Percentiles rank a stretch among this genome's conserved stretches.
phyloP scores from a whole-genome alignment of 768 basidiomycete species.

The Hortiboletus flavorubellus region DNA sequence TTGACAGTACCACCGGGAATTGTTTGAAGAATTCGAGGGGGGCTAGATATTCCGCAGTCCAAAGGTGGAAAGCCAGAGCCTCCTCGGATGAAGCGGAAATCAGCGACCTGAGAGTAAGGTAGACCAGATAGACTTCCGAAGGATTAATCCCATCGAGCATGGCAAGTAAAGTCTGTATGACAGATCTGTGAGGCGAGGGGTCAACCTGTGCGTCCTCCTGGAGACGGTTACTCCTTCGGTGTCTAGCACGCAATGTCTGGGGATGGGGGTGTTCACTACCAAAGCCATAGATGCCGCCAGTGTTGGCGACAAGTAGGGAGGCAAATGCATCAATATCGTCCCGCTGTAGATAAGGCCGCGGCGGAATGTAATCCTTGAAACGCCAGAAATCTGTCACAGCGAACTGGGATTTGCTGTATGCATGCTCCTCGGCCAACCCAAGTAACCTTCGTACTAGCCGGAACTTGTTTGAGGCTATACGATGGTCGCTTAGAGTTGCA shows the following conservation, averaged over 20 bases:
- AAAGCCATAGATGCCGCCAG: slow-evolving; percentile 62
- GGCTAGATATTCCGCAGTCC: slow-evolving; percentile 39
- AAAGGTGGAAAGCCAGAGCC: slow-evolving; percentile 25
- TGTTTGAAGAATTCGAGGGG: slow-evolving; percentile 49
- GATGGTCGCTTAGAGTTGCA: slow-evolving; percentile 52
- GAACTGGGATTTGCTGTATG: slow-evolving; percentile 46
- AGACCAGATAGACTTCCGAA: slow-evolving; percentile 53
- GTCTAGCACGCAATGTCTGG: slow-evolving; percentile 43
- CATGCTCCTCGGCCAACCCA: slow-evolving; percentile 40
- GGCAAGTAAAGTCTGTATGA: slow-evolving; percentile 50
- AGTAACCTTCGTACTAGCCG: slow-evolving; percentile 65
- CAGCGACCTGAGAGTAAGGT: slow-evolving; percentile 60
- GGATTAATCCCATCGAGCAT: slow-evolving; percentile 56
- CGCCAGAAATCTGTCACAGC: slow-evolving; percentile 74
- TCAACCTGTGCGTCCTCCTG: slow-evolving; percentile 21
- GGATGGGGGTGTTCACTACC: slow-evolving; percentile 45
- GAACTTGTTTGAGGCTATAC: slow-evolving; percentile 74
- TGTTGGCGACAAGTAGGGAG: slow-evolving; percentile 53
- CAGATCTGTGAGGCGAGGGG: slow-evolving; percentile 43
- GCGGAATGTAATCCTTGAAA: slow-evolving; percentile 73
- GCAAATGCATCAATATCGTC: slow-evolving; percentile 75
- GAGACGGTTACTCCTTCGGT: slow-evolving; percentile 10
- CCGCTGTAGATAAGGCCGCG: slow-evolving; percentile 47
- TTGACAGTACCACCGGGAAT: slow-evolving; percentile 39
- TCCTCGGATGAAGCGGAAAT: slow-evolving; percentile 40